These are phyloP conservation scores for Mimosa pudica DNA, from an alignment of 306 rosid species.

Conservation along the genomic window DNA sequence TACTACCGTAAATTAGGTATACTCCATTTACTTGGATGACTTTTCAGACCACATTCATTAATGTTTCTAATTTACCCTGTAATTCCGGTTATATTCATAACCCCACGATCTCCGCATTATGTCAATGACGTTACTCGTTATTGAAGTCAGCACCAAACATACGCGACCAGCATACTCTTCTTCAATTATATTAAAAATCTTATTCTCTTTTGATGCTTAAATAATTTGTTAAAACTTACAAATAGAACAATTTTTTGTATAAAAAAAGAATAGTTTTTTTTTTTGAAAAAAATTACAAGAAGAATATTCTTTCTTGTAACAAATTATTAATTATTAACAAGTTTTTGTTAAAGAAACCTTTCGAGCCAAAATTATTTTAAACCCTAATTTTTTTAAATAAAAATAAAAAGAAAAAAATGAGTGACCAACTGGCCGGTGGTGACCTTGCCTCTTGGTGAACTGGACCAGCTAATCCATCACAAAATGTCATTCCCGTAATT, in stretches of 20 bases:
- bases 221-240: too few relatives aligned
- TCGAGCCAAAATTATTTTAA: too few relatives aligned
- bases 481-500: slow-evolving; percentile 26
- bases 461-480: not conserved
- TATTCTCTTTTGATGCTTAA: too few relatives aligned
- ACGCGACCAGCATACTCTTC: too few relatives aligned
- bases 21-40: not conserved
- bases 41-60: slow-evolving; percentile 32
- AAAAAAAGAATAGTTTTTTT: too few relatives aligned
- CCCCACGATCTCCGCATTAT: not conserved
- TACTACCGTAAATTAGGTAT: not conserved
- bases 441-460: not conserved
- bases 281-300: too few relatives aligned
- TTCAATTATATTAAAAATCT: too few relatives aligned
- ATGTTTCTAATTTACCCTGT: not conserved
- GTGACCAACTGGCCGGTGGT: not conserved
- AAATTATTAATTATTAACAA: too few relatives aligned
- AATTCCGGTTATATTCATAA: slow-evolving; percentile 28
- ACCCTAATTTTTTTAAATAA: too few relatives aligned
- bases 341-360: too few relatives aligned
- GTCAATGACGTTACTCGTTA: not conserved
- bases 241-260: too few relatives aligned
- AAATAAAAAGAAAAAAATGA: not conserved
- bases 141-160: not conserved
- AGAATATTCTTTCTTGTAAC: too few relatives aligned